phyloP scores from a whole-genome alignment of 306 rosid genomes.

The Cucumis melo region DNA sequence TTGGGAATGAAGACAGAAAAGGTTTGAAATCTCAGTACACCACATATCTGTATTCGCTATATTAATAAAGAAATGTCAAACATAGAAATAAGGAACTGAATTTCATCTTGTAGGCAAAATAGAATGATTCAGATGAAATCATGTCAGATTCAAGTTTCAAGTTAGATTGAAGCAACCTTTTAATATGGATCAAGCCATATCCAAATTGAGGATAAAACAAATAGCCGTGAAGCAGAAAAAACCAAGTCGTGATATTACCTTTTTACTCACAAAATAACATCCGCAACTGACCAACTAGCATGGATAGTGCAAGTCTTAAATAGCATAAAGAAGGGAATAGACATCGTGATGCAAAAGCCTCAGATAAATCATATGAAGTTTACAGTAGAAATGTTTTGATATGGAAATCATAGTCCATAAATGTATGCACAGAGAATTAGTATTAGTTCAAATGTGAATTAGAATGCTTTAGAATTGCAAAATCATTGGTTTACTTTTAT shows the following conservation, averaged over 20 bases:
- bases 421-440: background rate
- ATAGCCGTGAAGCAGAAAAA: background rate
- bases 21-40: background rate
- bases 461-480: background rate
- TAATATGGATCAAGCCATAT: background rate
- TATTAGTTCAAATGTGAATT: background rate
- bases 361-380: background rate
- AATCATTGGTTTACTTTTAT: background rate
- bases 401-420: background rate
- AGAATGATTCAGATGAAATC: background rate
- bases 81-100: background rate
- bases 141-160: background rate
- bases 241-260: background rate
- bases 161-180: background rate
- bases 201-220: background rate
- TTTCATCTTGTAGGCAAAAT: background rate
- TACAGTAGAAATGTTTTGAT: background rate
- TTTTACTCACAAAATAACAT: background rate
- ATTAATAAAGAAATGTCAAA: background rate
- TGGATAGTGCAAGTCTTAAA: background rate
- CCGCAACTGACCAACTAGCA: background rate
- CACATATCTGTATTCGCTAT: background rate
- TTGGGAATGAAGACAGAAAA: background rate
- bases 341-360: background rate
- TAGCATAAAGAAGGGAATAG: background rate